A percentile compares a stretch with the other conserved stretches of the same genome.
Evolutionary conservation across 805 yeast genomes (phyloP).

Genomic region (Yarrowia sp.): DNA sequence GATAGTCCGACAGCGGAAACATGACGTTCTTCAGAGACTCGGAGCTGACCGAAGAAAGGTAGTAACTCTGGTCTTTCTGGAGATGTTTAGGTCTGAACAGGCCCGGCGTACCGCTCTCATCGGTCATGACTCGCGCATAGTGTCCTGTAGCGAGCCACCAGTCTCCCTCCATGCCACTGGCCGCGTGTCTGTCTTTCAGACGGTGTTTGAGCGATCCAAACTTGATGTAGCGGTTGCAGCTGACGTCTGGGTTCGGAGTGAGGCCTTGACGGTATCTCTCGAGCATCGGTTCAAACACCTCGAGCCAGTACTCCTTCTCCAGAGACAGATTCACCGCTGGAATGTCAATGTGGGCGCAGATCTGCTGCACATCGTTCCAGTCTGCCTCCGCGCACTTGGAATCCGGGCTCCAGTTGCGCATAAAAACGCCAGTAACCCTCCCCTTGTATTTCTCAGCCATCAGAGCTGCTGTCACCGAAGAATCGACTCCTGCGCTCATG

Average conservation of each 20-base stretch:
- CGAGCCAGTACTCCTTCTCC: conserved; percentile 88
- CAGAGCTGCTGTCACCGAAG: conserved; percentile 79
- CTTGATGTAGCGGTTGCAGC: conserved; percentile 81
- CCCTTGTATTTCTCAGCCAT: conserved; percentile 47
- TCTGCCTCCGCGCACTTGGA: conserved; percentile 78
- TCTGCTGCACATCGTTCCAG: conserved; percentile 77
- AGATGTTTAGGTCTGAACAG: conserved; percentile 57
- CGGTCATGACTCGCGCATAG: conserved; percentile 43
- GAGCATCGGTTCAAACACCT: conserved; percentile 91
- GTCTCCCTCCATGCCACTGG: background rate
- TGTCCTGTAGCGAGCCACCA: conserved; percentile 89
- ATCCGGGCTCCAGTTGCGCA: conserved; percentile 78
- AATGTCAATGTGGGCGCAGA: conserved; percentile 59
- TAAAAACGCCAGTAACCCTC: conserved; percentile 77
- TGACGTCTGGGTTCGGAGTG: conserved; percentile 94
- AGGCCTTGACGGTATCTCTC: conserved; percentile 63
- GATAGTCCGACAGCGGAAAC: conserved; percentile 77
- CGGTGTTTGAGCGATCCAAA: conserved; percentile 74
- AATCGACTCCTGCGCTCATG: conserved; percentile 97
- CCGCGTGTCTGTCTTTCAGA: conserved; percentile 40
- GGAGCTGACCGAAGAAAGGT: conserved; percentile 65
- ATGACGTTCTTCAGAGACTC: conserved; percentile 49
- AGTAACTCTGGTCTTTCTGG: conserved; percentile 87
- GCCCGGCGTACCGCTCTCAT: conserved; percentile 39
- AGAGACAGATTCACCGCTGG: conserved; percentile 76